These are phyloP conservation scores for Rhodotorula paludigena DNA, from an alignment of 768 basidiomycete genomes.

Conservation along the genomic window DNA sequence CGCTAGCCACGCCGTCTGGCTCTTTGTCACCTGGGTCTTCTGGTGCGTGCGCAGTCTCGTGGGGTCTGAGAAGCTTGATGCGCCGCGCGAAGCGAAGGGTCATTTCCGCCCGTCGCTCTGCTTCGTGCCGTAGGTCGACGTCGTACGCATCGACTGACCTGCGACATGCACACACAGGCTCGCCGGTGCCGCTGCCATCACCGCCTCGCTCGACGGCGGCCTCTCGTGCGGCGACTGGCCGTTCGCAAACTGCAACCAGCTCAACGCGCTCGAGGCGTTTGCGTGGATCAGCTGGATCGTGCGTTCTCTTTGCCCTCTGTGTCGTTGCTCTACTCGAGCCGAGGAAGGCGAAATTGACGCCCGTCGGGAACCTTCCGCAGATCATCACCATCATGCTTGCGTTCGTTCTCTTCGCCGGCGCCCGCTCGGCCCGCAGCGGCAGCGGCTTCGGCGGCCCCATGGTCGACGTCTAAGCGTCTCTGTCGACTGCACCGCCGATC, in stretches of 20 bases:
- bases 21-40: constrained; percentile 43
- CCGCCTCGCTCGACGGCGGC: constrained; percentile 21
- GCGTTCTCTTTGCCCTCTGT: neutral
- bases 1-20: constrained; percentile 34
- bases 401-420: constrained; percentile 22
- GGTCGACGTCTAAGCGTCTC: constrained; percentile 20
- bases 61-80: no score
- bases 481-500: neutral
- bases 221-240: constrained; percentile 21
- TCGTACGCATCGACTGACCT: neutral
- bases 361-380: neutral
- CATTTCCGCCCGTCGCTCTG: neutral
- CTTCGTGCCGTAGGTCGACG: neutral
- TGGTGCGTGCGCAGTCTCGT: constrained; percentile 21
- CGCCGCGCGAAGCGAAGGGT: neutral
- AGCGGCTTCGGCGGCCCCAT: constrained; percentile 36
- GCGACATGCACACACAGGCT: constrained; percentile 15
- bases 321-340: no score
- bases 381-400: constrained; percentile 29
- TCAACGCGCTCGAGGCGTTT: constrained; percentile 40
- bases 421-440: constrained; percentile 21
- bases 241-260: constrained; percentile 34
- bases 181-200: constrained; percentile 38
- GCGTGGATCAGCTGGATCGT: constrained; percentile 42
- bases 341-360: neutral